Evolutionary conservation across 768 basidiomycete genomes (phyloP), one percentile per base, ranked within the genome.

Genomic region (Tylopilus sp.): DNA sequence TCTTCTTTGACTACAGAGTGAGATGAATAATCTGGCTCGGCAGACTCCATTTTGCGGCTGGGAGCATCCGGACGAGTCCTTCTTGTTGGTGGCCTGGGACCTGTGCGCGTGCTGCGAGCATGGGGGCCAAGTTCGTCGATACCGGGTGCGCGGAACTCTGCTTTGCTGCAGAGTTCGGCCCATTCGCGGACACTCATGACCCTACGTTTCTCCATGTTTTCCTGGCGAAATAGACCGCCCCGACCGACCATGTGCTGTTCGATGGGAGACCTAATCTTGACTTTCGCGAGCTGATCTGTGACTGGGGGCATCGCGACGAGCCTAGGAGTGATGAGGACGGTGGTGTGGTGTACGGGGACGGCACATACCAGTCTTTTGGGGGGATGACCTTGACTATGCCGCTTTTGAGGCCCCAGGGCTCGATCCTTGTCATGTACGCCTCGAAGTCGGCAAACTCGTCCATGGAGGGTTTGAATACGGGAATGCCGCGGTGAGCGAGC

Each of bases 381-480:
- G 95, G 95, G 53, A 99, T 88, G 56, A 99, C 82, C 71, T 99
- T 99, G 54, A 95, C 87, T 57, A 98, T 95, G 21, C 97, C 97
- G 57, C 91, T 93, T 51, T 77, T 77, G 65, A 77, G 80, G 1
- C 97, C 97, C 91, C 97, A 99, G 53, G 82, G 79, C 66, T 95
- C 92, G 40, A 98, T 79, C 53, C 72, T 81, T 56, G 81, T 85
- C 80, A 97, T 86, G 67, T 91, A 98, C 11, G 65, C 85, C 63
- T 99, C 95, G 68, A 98, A 98, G 70, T 94, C 90, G 55, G 75
- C 67, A 60, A 97, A 97, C 61, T 98, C 92, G 45, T 86, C 85
- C 82, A 95, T 87, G 2, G 88, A 83, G 9, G 97, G 97, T 65
- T 83, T 88, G 79, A 99, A 99, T 11, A 99, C 93, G 6, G 95